A percentile compares a stretch with the other conserved stretches of the same genome.
These are phyloP conservation scores for Zymoseptoria brevis DNA, from an alignment of 2,329 filamentous ascomycete species.

Conservation along the genomic window DNA sequence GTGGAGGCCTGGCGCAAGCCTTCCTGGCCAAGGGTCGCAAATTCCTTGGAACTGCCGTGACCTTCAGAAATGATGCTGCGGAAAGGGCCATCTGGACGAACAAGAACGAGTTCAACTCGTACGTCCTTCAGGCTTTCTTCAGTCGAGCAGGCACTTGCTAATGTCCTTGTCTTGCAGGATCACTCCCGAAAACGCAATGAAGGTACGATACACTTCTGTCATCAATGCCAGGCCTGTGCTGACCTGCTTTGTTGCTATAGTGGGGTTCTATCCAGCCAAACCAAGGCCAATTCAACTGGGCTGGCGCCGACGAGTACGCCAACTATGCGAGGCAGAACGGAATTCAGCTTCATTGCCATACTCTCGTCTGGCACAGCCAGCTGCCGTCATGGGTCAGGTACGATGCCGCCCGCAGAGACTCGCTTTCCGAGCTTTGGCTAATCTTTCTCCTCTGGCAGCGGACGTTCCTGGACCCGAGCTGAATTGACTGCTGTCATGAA, in stretches of 20 bases:
- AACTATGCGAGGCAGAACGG: constrained; percentile 32
- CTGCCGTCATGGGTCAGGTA: constrained; percentile 31
- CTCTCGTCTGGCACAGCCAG: constrained; percentile 36
- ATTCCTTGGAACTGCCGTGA: background rate
- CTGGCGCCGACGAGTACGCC: constrained; percentile 29
- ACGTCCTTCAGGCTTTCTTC: background rate
- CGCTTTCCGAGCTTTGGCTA: background rate
- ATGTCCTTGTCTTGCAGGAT: background rate
- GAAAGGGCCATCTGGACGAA: background rate
- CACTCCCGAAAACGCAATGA: constrained; percentile 32
- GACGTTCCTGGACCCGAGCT: background rate
- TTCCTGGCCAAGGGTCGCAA: background rate
- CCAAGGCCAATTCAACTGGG: constrained; percentile 30
- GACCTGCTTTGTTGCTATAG: constrained; percentile 8
- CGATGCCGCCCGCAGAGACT: background rate
- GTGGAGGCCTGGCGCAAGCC: background rate
- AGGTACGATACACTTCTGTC: background rate
- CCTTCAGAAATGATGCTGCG: background rate
- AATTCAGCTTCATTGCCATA: constrained; percentile 35
- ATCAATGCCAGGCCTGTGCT: background rate
- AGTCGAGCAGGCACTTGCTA: background rate
- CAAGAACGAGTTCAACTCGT: background rate
- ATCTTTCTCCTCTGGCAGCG: background rate
- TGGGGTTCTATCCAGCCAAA: constrained; percentile 34
- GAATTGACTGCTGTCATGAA: constrained; percentile 33